Evolutionary conservation across 768 basidiomycete genomes (phyloP), one percentile per base, ranked within the genome.

Genomic region (Kwoniella botswanensis): DNA sequence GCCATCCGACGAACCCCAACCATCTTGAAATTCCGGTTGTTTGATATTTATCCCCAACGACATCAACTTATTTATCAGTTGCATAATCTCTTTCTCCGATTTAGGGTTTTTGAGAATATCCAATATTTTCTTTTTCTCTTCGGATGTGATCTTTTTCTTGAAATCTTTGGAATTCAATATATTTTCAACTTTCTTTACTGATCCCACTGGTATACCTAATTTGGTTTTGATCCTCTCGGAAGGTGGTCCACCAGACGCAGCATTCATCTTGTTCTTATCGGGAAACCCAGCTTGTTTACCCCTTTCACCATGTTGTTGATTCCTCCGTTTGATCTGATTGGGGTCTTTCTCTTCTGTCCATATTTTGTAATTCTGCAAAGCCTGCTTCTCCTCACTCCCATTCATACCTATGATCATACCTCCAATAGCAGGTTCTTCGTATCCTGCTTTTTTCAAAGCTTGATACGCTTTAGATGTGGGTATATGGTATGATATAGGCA

Each of bases 301-400:
- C n/a, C 6, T 52, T 5, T 65, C 35, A 13, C 52, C 63, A 42
- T 65, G 41, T 21, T 29, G 35, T 22, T 65, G 21, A 42, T 65
- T 65, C 15, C 63, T 15, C 41, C 63, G 54, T n/a, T 53, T 55
- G 12, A 65, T 55, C 15, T 65, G 52, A 1, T 29, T 26, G 6
- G 63, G 63, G 13, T 65, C 41, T 22, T 65, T 65, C 21, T 65
- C 63, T 10, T 15, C 29, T n/a, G 35, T 54, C 63, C 63, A 65
- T n/a, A 55, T 42, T 15, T 55, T 42, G 21, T 18, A 55, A 18
- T 53, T 55, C 6, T 35, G 29, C 63, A 54, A n/a, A 42, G 63
- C 63, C 43, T 50, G 26, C 21, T 29, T 26, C 21, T 65, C 7
- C 11, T 65, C 53, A 17, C n/a, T 41, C 10, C 12, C n/a, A 56